These are phyloP conservation scores for Clitopilus passeckerianus DNA, from an alignment of 768 basidiomycete genomes.

Conservation along the genomic window DNA sequence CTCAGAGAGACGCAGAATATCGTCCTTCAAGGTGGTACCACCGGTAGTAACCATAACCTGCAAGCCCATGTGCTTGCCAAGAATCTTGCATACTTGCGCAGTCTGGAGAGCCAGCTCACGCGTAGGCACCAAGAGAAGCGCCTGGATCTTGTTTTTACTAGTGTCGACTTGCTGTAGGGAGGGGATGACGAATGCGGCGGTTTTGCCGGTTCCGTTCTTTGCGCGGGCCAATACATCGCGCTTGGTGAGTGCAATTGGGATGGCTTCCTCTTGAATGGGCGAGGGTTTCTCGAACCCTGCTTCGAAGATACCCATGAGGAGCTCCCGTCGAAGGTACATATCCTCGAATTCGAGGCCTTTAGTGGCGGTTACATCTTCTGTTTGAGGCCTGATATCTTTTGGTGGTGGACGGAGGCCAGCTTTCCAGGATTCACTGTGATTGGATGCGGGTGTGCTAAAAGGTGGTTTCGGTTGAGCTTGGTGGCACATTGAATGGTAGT, in stretches of 20 bases:
- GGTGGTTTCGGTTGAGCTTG: conserved; percentile 10
- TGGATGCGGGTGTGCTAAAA: conserved; percentile 19
- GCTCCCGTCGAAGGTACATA: conserved; percentile 86
- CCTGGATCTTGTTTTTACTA: conserved; percentile 84
- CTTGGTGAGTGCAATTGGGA: conserved; percentile 89
- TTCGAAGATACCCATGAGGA: conserved; percentile 99
- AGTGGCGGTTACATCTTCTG: conserved; percentile 93
- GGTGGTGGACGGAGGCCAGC: conserved; percentile 74
- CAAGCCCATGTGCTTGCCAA: conserved; percentile 92
- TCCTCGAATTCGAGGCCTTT: conserved; percentile 96
- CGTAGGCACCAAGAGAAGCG: conserved; percentile 95
- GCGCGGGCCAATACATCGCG: conserved; percentile 94
- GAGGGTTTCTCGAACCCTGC: conserved; percentile 96
- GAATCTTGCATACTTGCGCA: conserved; percentile 95
- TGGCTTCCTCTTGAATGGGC: conserved; percentile 98
- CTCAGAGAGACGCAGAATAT: conserved; percentile 89
- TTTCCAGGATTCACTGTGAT: conserved; percentile 59
- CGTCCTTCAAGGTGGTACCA: conserved; percentile 96
- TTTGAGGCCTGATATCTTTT: conserved; percentile 93
- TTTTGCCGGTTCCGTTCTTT: conserved; percentile 97
- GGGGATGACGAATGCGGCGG: conserved; percentile 98
- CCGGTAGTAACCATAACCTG: conserved; percentile 99
- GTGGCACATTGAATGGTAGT: conserved; percentile 18
- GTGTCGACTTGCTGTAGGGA: conserved; percentile 91
- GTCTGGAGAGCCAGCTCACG: conserved; percentile 98